Base-by-base conservation (phyloP, 176 grass and related monocot genomes). In the Leersia perrieri region DNA sequence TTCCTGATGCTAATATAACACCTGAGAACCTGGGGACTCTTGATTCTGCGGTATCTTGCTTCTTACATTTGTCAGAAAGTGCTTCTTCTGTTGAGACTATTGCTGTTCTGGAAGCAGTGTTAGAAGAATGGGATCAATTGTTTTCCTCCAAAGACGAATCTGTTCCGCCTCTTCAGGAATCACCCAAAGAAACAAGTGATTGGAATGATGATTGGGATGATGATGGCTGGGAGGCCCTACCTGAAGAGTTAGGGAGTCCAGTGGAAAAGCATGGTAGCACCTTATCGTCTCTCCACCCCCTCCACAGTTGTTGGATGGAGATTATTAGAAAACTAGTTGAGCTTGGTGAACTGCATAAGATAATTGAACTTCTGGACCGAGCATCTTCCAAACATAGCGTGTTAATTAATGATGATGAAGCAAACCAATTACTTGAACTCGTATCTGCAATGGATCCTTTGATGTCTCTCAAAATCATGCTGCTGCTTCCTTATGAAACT, bases 91-190 rank as follows among this genome's bases (percentile, higher is more conserved):
- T 70, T 22, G 75, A 84, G 68, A 79, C 63, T 72, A 58, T 95
- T 66, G 60, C 72, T 83, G 72, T 93, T 91, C 72, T 98, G 84
- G 87, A 90, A 81, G 79, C 74, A 62, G 88, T 98, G 60, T 87
- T 98, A 82, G 88, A 98, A 63, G 88, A 98, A 84, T 98, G 96
- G 96, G 92, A 98, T n/a, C 90, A 95, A 66, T 55, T 98, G 73
- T 98, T 95, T 44, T 85, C 77, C 68, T 58, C 40, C 5, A 91
- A 77, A 86, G 68, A 73, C 77, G 90, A 92, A 57, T 78, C 66
- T 65, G 79, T 79, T 78, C 60, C 39, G 4, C 65, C 33, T 28
- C 65, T 29, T 28, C 84, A 76, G 9, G 96, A 95, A 86, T 93
- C 90, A 44, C 86, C 92, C 42, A 91, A 98, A 89, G 90, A 91